Percentiles rank a stretch among this genome's conserved stretches.
These are phyloP conservation scores for Penicillium sp. DNA, from an alignment of 2,329 filamentous ascomycete genomes.

Conservation along the genomic window DNA sequence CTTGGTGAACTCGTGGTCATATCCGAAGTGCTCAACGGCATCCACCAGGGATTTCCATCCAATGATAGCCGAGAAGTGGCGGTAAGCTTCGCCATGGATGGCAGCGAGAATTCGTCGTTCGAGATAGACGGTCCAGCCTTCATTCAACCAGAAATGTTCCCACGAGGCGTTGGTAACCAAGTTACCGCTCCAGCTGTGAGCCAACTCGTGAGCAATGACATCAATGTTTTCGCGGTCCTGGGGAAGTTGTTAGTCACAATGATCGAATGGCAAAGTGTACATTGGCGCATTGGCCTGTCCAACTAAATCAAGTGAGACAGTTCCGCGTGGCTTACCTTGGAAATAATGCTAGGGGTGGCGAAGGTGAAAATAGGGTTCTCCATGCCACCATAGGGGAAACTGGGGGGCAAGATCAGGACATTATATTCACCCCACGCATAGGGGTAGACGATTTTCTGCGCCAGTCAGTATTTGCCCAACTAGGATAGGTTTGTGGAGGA, in stretches of 20 bases:
- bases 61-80: slow-evolving; percentile 93
- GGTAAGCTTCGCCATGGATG: slow-evolving; percentile 75
- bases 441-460: slow-evolving; percentile 68
- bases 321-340: slow-evolving; percentile 54
- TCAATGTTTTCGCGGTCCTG: slow-evolving; percentile 84
- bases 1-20: slow-evolving; percentile 90
- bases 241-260: background rate
- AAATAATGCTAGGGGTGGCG: slow-evolving; percentile 91
- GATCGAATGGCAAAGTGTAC: background rate
- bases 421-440: slow-evolving; percentile 97
- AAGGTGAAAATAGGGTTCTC: slow-evolving; percentile 95
- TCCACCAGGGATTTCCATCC: slow-evolving; percentile 91
- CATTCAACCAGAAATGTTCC: slow-evolving; percentile 63
- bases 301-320: background rate
- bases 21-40: slow-evolving; percentile 74
- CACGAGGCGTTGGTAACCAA: slow-evolving; percentile 57
- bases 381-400: slow-evolving; percentile 82
- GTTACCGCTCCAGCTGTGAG: slow-evolving; percentile 85
- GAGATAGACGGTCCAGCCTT: slow-evolving; percentile 92
- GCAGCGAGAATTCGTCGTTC: slow-evolving; percentile 69
- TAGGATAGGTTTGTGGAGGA: background rate
- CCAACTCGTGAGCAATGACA: slow-evolving; percentile 85
- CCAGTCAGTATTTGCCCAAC: slow-evolving; percentile 13
- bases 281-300: background rate
- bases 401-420: slow-evolving; percentile 83